Percentiles rank a stretch among this genome's conserved stretches.
These are phyloP conservation scores for Candida koratica DNA, from an alignment of 805 yeast genomes.

Conservation along the genomic window DNA sequence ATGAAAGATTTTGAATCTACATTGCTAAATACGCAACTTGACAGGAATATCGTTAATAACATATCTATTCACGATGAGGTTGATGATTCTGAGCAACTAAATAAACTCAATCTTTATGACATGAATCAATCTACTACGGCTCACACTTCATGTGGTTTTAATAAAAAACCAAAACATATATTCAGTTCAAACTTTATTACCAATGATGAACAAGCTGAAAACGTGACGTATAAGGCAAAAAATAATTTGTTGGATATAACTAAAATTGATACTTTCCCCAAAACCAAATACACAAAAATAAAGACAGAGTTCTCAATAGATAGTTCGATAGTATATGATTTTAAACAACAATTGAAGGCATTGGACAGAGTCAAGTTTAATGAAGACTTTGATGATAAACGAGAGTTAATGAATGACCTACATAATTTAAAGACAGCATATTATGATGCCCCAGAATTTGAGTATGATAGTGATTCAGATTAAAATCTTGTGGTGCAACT, in stretches of 20 bases:
- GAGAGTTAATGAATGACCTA: conserved; percentile 34
- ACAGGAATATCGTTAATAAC: conserved; percentile 47
- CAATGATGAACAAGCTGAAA: neutral
- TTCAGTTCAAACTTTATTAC: conserved; percentile 9
- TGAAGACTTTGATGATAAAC: conserved; percentile 21
- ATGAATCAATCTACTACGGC: neutral
- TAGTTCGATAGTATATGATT: conserved; percentile 20
- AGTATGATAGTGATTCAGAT: conserved; percentile 21
- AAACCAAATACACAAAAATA: conserved; percentile 5
- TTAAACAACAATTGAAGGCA: conserved; percentile 26
- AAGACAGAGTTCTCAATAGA: conserved; percentile 25
- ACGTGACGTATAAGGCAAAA: conserved; percentile 8
- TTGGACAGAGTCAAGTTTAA: conserved; percentile 14
- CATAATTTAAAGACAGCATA: conserved; percentile 31
- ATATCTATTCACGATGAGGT: conserved; percentile 13
- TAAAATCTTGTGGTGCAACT: too few species aligned
- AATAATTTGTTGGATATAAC: conserved; percentile 21
- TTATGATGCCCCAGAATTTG: conserved; percentile 28
- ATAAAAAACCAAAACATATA: conserved; percentile 3
- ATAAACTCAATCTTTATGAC: conserved; percentile 2
- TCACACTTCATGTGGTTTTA: conserved; percentile 10
- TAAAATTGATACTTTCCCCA: conserved; percentile 28
- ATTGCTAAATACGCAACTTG: conserved; percentile 38
- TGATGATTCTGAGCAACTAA: conserved; percentile 1
- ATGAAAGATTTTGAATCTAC: conserved; percentile 46